Evolutionary conservation across 768 basidiomycete species (phyloP), one percentile per base, ranked within the genome.

Genomic region (Lactarius akahatsu): DNA sequence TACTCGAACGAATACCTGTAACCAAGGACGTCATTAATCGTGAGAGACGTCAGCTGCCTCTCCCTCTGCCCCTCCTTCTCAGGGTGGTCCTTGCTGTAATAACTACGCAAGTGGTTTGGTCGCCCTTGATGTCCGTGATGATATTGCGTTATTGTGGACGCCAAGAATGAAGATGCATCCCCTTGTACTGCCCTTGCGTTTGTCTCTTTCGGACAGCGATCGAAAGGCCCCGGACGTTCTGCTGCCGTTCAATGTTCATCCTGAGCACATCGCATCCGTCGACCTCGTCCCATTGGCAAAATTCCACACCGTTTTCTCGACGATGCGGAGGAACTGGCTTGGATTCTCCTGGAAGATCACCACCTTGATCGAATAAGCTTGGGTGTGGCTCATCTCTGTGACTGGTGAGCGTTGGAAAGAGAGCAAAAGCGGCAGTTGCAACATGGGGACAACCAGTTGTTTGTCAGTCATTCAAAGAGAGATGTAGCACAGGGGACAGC

Each of bases 41-140:
- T 28, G 28, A 6, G 26, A 4, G 0, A 28, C 2, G 26, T n/a
- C 89, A 95, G 80, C 94, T 95, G 93, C 88, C 90, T 72, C 83
- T 94, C 11, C 91, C 93, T 28, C 80, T 93, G 8, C 43, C n/a
- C 18, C 52, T 61, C 30, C 54, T 2, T 4, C 18, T 68, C 43
- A 20, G 5, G 36, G 38, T 41, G 15, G 0, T 59, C 1, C 6
- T n/a, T 2, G 40, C 26, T 40, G 57, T 59, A 64, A 18, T 57
- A 20, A 63, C 54, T 28, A 58, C 6, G 15, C 63, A 38, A n/a
- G 43, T 62, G 15, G 66, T 63, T 15, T 67, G 11, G 2, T 36
- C 40, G 26, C 11, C 13, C 3, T 30, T 54, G 43, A 80, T 72
- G 59, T 76, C 72, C 2, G 79, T 72, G 59, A 79, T 71, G 54